Conservation (phyloP, 177 flowering plant species). For the Tripterygium wilfordii region DNA sequence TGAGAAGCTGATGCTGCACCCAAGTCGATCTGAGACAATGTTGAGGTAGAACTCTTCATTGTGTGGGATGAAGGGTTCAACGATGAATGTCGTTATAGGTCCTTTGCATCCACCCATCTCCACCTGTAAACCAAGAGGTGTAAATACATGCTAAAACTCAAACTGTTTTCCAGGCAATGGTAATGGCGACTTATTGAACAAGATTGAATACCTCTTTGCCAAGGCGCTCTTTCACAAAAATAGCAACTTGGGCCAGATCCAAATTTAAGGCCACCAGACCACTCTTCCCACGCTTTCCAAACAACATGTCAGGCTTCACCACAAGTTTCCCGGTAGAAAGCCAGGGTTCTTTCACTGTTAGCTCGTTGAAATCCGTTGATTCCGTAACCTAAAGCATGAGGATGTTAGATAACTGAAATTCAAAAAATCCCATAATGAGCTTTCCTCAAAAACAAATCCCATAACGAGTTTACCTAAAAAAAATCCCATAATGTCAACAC, state of each 20-base stretch:
- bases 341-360: conserved; percentile 59
- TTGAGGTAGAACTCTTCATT: conserved; percentile 69
- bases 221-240: conserved; percentile 66
- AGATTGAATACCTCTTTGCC: conserved; percentile 55
- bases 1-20: conserved; percentile 70
- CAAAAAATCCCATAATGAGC: background rate
- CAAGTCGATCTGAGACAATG: conserved; percentile 70
- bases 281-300: conserved; percentile 81
- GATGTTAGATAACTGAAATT: too few species aligned
- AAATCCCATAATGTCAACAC: too few species aligned
- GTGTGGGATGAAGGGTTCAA: conserved; percentile 78
- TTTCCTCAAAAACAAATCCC: too few species aligned
- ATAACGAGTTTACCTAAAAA: too few species aligned
- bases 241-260: conserved; percentile 53
- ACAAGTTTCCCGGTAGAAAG: conserved; percentile 56
- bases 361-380: conserved; percentile 53
- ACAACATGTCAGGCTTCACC: conserved; percentile 78
- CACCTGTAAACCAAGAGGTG: conserved; percentile 25
- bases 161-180: too few species aligned
- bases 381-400: conserved; percentile 59
- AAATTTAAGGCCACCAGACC: conserved; percentile 71
- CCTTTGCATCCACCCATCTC: conserved; percentile 82
- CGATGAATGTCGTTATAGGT: conserved; percentile 74
- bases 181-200: background rate
- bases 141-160: background rate